Evolutionary conservation across 2,329 filamentous ascomycete genomes (phyloP).

Genomic region (Diplocarpon mali): DNA sequence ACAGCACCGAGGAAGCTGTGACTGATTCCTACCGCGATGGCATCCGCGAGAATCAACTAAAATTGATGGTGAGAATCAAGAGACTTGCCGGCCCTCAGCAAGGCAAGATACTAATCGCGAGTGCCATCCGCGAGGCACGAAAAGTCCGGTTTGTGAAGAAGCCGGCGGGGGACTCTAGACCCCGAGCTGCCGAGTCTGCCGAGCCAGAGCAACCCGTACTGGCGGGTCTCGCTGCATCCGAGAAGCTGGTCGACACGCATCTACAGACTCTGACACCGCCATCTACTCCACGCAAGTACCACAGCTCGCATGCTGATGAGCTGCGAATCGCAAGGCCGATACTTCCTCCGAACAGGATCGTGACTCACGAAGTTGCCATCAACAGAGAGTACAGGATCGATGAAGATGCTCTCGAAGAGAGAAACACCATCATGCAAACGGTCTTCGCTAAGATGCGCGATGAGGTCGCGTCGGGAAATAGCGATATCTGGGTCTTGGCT

Average conservation of each 20-base stretch:
- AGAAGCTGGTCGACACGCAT: slow-evolving; percentile 32
- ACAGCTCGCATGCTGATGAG: slow-evolving; percentile 21
- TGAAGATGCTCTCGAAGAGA: slow-evolving; percentile 46
- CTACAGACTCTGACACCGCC: slow-evolving; percentile 43
- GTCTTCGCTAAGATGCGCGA: slow-evolving; percentile 49
- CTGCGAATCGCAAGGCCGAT: slow-evolving; percentile 31
- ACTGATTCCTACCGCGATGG: slow-evolving; percentile 68
- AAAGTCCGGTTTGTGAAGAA: slow-evolving; percentile 54
- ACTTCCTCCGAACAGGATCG: slow-evolving; percentile 60
- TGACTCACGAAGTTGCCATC: slow-evolving; percentile 71
- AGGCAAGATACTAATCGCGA: slow-evolving; percentile 62
- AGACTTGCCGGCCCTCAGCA: slow-evolving; percentile 61
- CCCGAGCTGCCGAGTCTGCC: slow-evolving; percentile 40
- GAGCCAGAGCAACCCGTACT: slow-evolving; percentile 30
- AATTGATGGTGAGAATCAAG: slow-evolving; percentile 70
- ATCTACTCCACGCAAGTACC: slow-evolving; percentile 32
- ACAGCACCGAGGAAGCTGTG: slow-evolving; percentile 62
- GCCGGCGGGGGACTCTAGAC: slow-evolving; percentile 57
- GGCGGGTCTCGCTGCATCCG: slow-evolving; percentile 32
- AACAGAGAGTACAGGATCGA: slow-evolving; percentile 70
- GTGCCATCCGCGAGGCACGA: slow-evolving; percentile 62
- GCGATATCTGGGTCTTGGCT: slow-evolving; percentile 56
- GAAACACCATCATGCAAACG: slow-evolving; percentile 46
- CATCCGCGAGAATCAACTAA: slow-evolving; percentile 70
- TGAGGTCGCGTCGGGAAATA: slow-evolving; percentile 51